Evolutionary conservation across 108 stramenopile species (phyloP), one percentile per base, ranked within the genome.

Genomic region (Craspedostauros australis): DNA sequence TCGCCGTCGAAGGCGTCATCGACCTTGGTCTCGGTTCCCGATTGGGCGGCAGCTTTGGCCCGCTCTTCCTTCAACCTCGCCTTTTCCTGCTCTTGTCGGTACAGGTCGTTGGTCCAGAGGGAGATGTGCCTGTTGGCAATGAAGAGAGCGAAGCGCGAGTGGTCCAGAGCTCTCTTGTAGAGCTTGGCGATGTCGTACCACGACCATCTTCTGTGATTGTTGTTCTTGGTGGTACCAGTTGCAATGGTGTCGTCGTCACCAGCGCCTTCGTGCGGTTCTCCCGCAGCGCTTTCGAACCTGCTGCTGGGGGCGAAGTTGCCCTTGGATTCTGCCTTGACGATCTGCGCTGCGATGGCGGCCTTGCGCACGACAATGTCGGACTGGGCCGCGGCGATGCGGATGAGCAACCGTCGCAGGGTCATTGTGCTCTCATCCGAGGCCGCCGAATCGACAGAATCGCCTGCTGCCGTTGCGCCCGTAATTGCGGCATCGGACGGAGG

Each of bases 111-210:
- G 20, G 30, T 46, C 38, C 23, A 52, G 26, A 40, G 42, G 21
- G 57, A 59, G 43, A 58, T 58, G 33, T 57, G 47, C 23, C 32
- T 31, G 40, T 66, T 57, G 27, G 64, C 57, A 25, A 66, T n/a
- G n/a, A n/a, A n/a, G n/a, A n/a, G n/a, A n/a, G n/a, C n/a, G n/a
- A n/a, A n/a, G n/a, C n/a, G n/a, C n/a, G n/a, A n/a, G n/a, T n/a
- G 37, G 8, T 37, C 39, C 46, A 66, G 36, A 19, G 71, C 71
- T 32, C n/a, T n/a, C n/a, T n/a, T n/a, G n/a, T n/a, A n/a, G n/a
- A n/a, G n/a, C n/a, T n/a, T n/a, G n/a, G n/a, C n/a, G n/a, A n/a
- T n/a, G n/a, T n/a, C n/a, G n/a, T n/a, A n/a, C n/a, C n/a, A n/a
- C n/a, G n/a, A n/a, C n/a, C n/a, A n/a, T n/a, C n/a, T n/a, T n/a